Percentiles rank a stretch among this genome's conserved stretches.
phyloP scores from a whole-genome alignment of 768 basidiomycete species.

The Lactarius sanguifluus region DNA sequence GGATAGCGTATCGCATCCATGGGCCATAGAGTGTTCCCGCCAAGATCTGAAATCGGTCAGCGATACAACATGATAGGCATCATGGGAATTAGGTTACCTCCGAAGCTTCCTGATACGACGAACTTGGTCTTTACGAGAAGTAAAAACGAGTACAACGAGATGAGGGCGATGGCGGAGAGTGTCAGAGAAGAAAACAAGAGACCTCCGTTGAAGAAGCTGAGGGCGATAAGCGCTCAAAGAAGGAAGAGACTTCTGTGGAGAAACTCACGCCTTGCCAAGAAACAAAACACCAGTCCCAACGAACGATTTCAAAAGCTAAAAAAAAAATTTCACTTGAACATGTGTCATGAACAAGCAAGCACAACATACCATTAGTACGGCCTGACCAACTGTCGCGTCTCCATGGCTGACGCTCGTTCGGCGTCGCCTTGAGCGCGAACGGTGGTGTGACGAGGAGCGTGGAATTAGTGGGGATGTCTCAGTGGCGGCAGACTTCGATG shows the following conservation, averaged over 20 bases:
- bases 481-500: conserved; percentile 22
- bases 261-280: conserved; percentile 84
- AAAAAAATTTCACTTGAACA: not conserved
- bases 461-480: conserved; percentile 62
- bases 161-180: conserved; percentile 75
- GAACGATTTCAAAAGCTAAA: conserved; percentile 83
- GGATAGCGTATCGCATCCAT: conserved; percentile 89
- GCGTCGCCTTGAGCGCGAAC: conserved; percentile 55
- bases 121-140: conserved; percentile 86
- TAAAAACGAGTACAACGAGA: conserved; percentile 92
- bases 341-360: not conserved
- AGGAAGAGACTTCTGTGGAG: not conserved
- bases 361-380: conserved; percentile 80
- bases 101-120: conserved; percentile 88
- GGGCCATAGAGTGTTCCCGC: conserved; percentile 86
- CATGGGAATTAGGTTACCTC: conserved; percentile 50
- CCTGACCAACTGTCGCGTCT: conserved; percentile 88
- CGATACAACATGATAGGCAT: conserved; percentile 12
- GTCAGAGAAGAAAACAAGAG: conserved; percentile 82
- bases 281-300: conserved; percentile 96
- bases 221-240: not conserved
- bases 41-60: conserved; percentile 64
- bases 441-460: conserved; percentile 39
- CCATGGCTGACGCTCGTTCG: conserved; percentile 65
- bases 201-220: conserved; percentile 93